phyloP scores from a whole-genome alignment of 2,329 filamentous ascomycete genomes.

The Coleophoma crateriformis region DNA sequence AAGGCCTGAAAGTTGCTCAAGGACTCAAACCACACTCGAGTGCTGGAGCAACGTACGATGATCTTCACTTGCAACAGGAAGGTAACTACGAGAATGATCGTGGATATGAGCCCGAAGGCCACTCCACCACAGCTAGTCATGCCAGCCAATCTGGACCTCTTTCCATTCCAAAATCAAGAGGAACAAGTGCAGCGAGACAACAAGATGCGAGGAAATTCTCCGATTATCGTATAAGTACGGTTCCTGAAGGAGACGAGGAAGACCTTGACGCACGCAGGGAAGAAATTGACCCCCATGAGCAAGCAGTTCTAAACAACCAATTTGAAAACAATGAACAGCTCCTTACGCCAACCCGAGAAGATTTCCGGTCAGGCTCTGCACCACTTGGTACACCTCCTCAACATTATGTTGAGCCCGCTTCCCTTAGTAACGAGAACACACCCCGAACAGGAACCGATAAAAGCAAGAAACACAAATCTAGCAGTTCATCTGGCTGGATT shows the following conservation, averaged over 20 bases:
- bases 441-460: slow-evolving; percentile 62
- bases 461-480: slow-evolving; percentile 84
- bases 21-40: slow-evolving; percentile 45
- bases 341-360: slow-evolving; percentile 55
- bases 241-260: slow-evolving; percentile 78
- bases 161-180: slow-evolving; percentile 49
- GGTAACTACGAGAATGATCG: slow-evolving; percentile 61
- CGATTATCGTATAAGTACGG: slow-evolving; percentile 83
- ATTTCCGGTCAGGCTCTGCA: slow-evolving; percentile 44
- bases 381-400: slow-evolving; percentile 56
- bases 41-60: slow-evolving; percentile 61
- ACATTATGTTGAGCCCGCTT: slow-evolving; percentile 26
- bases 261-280: slow-evolving; percentile 36
- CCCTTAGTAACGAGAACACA: slow-evolving; percentile 74
- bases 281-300: slow-evolving; percentile 41
- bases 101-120: slow-evolving; percentile 80
- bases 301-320: slow-evolving; percentile 44
- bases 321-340: slow-evolving; percentile 54
- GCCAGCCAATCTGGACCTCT: slow-evolving; percentile 73
- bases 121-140: slow-evolving; percentile 66
- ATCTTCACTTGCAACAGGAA: slow-evolving; percentile 47
- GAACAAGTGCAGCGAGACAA: slow-evolving; percentile 30
- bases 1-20: slow-evolving; percentile 64
- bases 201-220: slow-evolving; percentile 47
- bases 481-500: slow-evolving; percentile 70